phyloP scores from a whole-genome alignment of 1,284 basidiomycete genomes.

The Malassezia obtusa region DNA sequence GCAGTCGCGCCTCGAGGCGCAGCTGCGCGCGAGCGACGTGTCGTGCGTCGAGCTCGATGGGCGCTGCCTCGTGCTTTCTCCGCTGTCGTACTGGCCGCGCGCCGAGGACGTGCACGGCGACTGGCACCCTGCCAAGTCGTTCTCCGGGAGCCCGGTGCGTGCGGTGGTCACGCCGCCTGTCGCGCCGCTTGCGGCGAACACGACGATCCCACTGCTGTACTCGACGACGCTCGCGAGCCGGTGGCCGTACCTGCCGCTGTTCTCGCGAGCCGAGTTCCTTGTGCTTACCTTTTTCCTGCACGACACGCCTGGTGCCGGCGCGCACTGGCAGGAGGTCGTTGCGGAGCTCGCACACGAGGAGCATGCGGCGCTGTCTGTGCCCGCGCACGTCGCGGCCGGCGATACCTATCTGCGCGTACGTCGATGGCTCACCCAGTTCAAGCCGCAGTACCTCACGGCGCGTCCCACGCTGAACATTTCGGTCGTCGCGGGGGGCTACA shows the following conservation, averaged over 20 bases:
- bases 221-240: conserved; percentile 38
- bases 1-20: conserved; percentile 26
- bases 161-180: conserved; percentile 17
- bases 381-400: not conserved
- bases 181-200: conserved; percentile 22
- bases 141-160: conserved; percentile 12
- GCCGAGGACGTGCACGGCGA: conserved; percentile 20
- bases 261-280: conserved; percentile 41
- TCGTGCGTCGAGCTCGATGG: conserved; percentile 2
- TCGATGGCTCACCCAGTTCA: conserved; percentile 16
- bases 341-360: not conserved
- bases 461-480: conserved; percentile 40
- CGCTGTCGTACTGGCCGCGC: conserved; percentile 36
- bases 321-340: not conserved
- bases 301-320: not conserved
- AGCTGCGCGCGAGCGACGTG: not conserved
- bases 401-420: not conserved
- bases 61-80: conserved; percentile 33
- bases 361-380: not conserved
- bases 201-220: conserved; percentile 29
- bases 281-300: conserved; percentile 41
- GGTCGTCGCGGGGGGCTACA: conserved; percentile 69
- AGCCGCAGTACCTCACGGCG: conserved; percentile 21
- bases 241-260: conserved; percentile 39
- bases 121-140: conserved; percentile 22